phyloP scores from a whole-genome alignment of 805 yeast genomes.

The Yarrowia keelungensis region DNA sequence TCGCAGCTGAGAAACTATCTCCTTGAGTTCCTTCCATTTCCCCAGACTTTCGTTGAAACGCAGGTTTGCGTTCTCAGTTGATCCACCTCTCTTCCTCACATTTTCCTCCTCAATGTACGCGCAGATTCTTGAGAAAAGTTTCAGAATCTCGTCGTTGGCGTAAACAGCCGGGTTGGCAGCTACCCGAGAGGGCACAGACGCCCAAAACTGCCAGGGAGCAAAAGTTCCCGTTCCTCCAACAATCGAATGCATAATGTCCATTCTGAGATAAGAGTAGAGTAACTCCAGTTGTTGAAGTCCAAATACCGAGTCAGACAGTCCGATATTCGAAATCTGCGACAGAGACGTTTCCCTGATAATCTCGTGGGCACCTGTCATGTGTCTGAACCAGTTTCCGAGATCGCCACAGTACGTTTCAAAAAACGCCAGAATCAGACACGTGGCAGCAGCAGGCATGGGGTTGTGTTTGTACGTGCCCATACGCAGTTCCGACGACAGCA shows the following conservation, averaged over 20 bases:
- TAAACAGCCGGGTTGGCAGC: constrained; percentile 9
- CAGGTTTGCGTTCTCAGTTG: neutral
- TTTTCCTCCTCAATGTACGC: constrained; percentile 29
- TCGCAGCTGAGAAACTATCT: neutral
- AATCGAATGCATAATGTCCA: constrained; percentile 39
- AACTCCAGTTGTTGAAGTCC: constrained; percentile 29
- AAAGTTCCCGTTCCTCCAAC: constrained; percentile 31
- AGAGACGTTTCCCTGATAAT: constrained; percentile 7
- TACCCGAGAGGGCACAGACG: neutral
- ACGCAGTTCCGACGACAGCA: constrained; percentile 28
- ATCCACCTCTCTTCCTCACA: neutral
- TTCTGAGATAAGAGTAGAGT: constrained; percentile 20
- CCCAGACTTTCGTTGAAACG: constrained; percentile 6
- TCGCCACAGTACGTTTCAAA: constrained; percentile 38
- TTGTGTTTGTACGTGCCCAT: constrained; percentile 26
- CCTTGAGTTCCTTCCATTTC: constrained; percentile 16
- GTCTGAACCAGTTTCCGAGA: constrained; percentile 38
- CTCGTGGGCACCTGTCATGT: constrained; percentile 39
- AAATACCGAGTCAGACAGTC: neutral
- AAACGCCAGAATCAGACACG: constrained; percentile 39
- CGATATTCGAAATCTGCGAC: neutral
- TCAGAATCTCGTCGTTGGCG: constrained; percentile 37
- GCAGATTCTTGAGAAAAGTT: constrained; percentile 4
- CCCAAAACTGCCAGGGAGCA: constrained; percentile 39
- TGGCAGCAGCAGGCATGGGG: constrained; percentile 34